phyloP scores from a whole-genome alignment of 1,284 basidiomycete genomes.

The Apiotrichum akiyoshidainum region DNA sequence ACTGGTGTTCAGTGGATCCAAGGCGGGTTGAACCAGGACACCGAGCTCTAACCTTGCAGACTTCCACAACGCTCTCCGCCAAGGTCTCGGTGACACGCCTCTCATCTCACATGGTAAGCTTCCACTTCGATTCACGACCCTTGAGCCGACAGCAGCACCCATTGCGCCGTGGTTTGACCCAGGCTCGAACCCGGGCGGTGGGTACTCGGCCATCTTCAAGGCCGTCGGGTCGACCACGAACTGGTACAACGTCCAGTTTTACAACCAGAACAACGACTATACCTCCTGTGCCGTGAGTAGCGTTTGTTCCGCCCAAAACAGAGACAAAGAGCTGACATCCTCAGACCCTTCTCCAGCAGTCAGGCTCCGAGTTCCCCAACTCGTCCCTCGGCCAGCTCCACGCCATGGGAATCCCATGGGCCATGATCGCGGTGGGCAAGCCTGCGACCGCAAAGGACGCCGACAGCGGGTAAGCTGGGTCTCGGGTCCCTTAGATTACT shows the following conservation, averaged over 20 bases:
- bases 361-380: constrained; percentile 14
- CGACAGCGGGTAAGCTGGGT: constrained; percentile 2
- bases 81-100: constrained; percentile 38
- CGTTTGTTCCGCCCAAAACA: background rate
- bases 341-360: constrained; percentile 26
- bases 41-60: background rate
- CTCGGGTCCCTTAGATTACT: no score
- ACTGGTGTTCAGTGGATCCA: constrained; percentile 12
- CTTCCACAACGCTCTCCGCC: constrained; percentile 43
- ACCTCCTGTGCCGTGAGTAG: constrained; percentile 4
- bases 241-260: constrained; percentile 50
- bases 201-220: constrained; percentile 38
- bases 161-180: constrained; percentile 47
- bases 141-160: constrained; percentile 21
- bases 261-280: constrained; percentile 46
- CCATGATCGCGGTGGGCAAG: constrained; percentile 51
- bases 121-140: constrained; percentile 18
- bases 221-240: constrained; percentile 38
- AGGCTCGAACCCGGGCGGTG: constrained; percentile 34
- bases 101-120: constrained; percentile 44
- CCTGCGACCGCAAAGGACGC: constrained; percentile 23
- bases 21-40: background rate
- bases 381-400: constrained; percentile 46
- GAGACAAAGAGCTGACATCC: background rate
- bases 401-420: constrained; percentile 35